phyloP scores from a whole-genome alignment of 768 basidiomycete genomes.

The Stropharia rugosoannulata region DNA sequence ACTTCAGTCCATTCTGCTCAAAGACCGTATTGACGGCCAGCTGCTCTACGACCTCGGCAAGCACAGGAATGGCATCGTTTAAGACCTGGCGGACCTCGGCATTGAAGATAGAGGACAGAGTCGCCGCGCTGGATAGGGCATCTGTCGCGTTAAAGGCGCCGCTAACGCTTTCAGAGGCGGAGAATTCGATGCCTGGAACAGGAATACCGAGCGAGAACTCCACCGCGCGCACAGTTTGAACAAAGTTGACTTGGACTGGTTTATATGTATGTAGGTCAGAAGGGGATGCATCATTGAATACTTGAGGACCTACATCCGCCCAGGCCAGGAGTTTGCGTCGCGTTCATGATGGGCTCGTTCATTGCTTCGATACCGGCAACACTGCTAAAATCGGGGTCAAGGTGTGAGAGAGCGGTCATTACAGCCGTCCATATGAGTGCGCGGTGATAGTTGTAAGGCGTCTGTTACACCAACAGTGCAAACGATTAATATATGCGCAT shows the following conservation, averaged over 20 bases:
- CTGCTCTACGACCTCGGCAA: constrained; percentile 28
- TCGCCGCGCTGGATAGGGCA: constrained; percentile 20
- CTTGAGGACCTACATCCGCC: constrained; percentile 56
- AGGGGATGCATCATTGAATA: not conserved
- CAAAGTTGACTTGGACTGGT: constrained; percentile 70
- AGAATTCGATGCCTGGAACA: constrained; percentile 30
- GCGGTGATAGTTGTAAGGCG: constrained; percentile 68
- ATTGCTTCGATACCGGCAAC: constrained; percentile 75
- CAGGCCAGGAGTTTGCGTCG: constrained; percentile 61
- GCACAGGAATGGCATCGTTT: constrained; percentile 34
- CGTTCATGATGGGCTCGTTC: constrained; percentile 80
- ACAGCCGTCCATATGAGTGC: constrained; percentile 82
- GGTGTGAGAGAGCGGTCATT: constrained; percentile 71
- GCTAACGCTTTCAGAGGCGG: constrained; percentile 8
- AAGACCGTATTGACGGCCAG: constrained; percentile 22
- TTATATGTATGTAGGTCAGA: not conserved
- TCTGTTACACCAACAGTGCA: constrained; percentile 36
- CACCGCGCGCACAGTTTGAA: constrained; percentile 62
- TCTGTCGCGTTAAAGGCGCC: constrained; percentile 21
- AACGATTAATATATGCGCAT: not conserved
- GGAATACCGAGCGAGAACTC: constrained; percentile 61
- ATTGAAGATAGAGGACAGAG: constrained; percentile 19
- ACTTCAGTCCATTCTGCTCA: constrained; percentile 7
- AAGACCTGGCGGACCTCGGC: constrained; percentile 29
- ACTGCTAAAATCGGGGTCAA: constrained; percentile 62